phyloP scores from a whole-genome alignment of 805 yeast genomes.

The Pichia nanzhaoensis region DNA sequence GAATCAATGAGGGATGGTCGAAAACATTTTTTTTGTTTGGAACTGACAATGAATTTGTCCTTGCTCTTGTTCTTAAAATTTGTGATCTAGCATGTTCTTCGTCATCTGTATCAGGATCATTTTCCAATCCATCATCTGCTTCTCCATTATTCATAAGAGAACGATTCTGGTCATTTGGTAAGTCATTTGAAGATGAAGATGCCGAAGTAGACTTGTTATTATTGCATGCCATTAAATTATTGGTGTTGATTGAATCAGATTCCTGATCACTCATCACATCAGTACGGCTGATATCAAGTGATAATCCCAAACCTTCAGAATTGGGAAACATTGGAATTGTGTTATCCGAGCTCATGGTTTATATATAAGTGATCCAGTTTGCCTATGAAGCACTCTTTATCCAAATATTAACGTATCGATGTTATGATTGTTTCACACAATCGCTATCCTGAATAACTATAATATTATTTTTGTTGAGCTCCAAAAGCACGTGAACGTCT shows the following conservation, averaged over 20 bases:
- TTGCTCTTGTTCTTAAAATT: slow-evolving; percentile 24
- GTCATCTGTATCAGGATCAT: slow-evolving; percentile 30
- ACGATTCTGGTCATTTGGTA: neutral
- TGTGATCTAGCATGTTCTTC: slow-evolving; percentile 27
- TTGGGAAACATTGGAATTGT: neutral
- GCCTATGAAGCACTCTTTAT: no score
- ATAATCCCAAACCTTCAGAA: neutral
- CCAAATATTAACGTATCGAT: no score
- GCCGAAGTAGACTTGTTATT: neutral
- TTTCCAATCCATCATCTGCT: slow-evolving; percentile 21
- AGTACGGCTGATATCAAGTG: neutral
- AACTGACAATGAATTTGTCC: slow-evolving; percentile 4
- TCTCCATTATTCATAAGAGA: neutral
- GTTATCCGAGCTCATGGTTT: neutral
- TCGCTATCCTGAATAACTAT: no score
- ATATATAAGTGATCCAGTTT: no score
- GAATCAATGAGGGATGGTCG: neutral
- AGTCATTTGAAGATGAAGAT: neutral
- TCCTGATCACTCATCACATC: neutral
- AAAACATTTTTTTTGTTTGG: neutral
- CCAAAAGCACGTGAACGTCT: no score
- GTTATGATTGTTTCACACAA: no score
- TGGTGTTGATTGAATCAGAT: neutral
- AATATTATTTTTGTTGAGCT: no score
- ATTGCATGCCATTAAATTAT: neutral